A percentile compares a stretch with the other conserved stretches of the same genome.
phyloP scores from a whole-genome alignment of 225 moss, liverwort and hornwort genomes.

The Pleurozium schreberi region DNA sequence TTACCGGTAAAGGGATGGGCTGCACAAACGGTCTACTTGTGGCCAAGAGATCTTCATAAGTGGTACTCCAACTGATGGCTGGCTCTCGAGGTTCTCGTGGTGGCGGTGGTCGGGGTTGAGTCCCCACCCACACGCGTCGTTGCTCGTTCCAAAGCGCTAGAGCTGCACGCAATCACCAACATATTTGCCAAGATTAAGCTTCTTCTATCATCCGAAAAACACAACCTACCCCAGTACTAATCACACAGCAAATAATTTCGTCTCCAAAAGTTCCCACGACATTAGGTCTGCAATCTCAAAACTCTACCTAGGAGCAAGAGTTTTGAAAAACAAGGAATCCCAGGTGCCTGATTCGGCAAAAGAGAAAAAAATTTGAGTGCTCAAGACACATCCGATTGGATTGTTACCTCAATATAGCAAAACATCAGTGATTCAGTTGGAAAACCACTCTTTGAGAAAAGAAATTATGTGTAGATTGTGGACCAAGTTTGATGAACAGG shows the following conservation, averaged over 20 bases:
- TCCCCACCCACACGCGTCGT: constrained; percentile 42
- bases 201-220: background rate
- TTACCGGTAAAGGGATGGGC: constrained; percentile 32
- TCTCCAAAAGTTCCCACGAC: background rate
- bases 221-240: background rate
- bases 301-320: background rate
- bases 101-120: constrained; percentile 37
- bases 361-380: background rate
- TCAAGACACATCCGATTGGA: background rate
- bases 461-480: background rate
- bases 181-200: background rate
- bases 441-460: background rate
- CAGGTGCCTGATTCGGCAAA: background rate
- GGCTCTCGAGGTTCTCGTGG: constrained; percentile 34
- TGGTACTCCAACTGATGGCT: constrained; percentile 42
- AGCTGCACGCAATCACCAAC: constrained; percentile 2
- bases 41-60: constrained; percentile 35
- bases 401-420: no score
- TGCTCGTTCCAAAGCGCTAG: constrained; percentile 44
- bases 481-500: background rate
- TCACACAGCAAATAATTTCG: background rate
- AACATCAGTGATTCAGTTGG: background rate
- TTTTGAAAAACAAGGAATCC: background rate
- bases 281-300: background rate
- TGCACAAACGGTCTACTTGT: constrained; percentile 34